Evolutionary conservation across 2,329 filamentous ascomycete species (phyloP).

Genomic region (Neurospora sp.): DNA sequence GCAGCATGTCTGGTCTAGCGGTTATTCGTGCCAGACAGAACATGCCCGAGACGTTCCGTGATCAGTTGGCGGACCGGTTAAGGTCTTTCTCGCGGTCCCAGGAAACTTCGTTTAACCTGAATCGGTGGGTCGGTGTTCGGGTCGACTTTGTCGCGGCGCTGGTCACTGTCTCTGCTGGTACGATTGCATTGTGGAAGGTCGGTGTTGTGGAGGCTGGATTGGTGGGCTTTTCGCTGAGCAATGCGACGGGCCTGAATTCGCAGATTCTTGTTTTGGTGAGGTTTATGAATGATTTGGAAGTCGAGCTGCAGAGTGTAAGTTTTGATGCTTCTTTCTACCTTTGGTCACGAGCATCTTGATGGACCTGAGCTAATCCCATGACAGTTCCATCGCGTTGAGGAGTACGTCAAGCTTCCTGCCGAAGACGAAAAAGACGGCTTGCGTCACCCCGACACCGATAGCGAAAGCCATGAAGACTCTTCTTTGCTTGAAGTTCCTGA

Average conservation of each 20-base stretch:
- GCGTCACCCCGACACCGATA: background rate
- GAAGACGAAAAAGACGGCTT: slow-evolving; percentile 16
- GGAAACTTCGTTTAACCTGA: slow-evolving; percentile 44
- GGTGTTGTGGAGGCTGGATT: slow-evolving; percentile 38
- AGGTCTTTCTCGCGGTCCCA: slow-evolving; percentile 34
- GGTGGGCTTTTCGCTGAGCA: slow-evolving; percentile 46
- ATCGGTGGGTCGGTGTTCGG: slow-evolving; percentile 47
- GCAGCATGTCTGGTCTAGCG: slow-evolving; percentile 22
- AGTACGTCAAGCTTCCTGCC: slow-evolving; percentile 21
- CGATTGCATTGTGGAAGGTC: slow-evolving; percentile 39
- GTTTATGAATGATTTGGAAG: slow-evolving; percentile 44
- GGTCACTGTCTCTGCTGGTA: slow-evolving; percentile 39
- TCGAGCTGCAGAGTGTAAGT: slow-evolving; percentile 45
- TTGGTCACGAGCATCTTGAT: background rate
- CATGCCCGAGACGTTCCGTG: slow-evolving; percentile 37
- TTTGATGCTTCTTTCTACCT: background rate
- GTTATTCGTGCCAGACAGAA: slow-evolving; percentile 37
- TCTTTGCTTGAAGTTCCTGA: slow-evolving; percentile 12
- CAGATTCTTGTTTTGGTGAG: slow-evolving; percentile 43
- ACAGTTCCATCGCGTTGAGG: slow-evolving; percentile 22
- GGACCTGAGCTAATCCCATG: background rate
- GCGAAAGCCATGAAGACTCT: background rate
- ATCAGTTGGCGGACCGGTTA: slow-evolving; percentile 40
- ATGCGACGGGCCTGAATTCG: slow-evolving; percentile 42
- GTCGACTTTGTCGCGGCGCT: slow-evolving; percentile 44